phyloP scores from a whole-genome alignment of 2,329 filamentous ascomycete genomes.

The Colletotrichum plurivorum region DNA sequence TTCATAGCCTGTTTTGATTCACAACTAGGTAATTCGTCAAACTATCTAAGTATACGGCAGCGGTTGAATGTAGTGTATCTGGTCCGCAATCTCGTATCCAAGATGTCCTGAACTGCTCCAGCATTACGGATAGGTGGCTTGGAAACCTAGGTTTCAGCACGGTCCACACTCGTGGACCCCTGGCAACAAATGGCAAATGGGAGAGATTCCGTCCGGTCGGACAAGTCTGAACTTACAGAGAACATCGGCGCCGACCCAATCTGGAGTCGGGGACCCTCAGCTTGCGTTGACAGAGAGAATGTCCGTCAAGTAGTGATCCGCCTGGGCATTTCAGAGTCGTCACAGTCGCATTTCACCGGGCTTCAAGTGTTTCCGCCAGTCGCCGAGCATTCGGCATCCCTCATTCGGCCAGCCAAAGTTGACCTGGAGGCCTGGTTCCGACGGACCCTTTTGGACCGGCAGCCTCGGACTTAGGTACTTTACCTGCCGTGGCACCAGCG shows the following conservation, averaged over 20 bases:
- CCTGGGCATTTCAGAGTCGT: neutral
- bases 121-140: neutral
- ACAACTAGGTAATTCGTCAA: too few species aligned
- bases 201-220: conserved; percentile 10
- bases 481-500: neutral
- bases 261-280: too few species aligned
- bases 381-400: neutral
- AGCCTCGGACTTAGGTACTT: neutral
- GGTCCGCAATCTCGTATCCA: neutral
- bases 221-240: neutral
- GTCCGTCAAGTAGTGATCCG: neutral
- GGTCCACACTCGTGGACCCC: neutral
- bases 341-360: neutral
- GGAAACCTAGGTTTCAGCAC: neutral
- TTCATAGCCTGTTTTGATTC: too few species aligned
- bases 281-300: neutral
- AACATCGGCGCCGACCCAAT: too few species aligned
- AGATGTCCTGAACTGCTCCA: neutral
- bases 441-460: neutral
- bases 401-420: too few species aligned
- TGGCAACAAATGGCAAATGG: neutral
- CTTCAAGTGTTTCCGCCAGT: neutral
- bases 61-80: neutral
- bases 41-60: neutral
- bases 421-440: neutral